These are phyloP conservation scores for Globisporangium perplexum DNA, from an alignment of 352 stramenopile genomes.

Conservation along the genomic window DNA sequence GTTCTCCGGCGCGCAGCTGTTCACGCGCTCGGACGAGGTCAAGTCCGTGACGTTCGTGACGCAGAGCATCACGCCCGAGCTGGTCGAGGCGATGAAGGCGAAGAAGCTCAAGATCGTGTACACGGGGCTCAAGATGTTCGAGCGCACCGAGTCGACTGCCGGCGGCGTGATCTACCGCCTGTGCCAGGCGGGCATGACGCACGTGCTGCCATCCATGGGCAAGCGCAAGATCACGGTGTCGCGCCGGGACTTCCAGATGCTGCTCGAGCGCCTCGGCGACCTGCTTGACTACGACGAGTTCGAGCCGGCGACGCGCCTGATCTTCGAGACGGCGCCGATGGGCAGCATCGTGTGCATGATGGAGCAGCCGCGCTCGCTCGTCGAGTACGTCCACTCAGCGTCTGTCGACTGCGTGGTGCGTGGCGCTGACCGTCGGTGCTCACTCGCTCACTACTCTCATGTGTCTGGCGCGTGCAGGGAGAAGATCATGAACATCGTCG, in stretches of 20 bases:
- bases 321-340: slow-evolving; percentile 53
- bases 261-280: slow-evolving; percentile 77
- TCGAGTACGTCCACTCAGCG: too few relatives aligned
- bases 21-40: slow-evolving; percentile 83
- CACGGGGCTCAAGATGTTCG: slow-evolving; percentile 91
- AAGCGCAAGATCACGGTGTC: slow-evolving; percentile 61
- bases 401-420: too few relatives aligned
- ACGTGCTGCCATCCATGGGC: slow-evolving; percentile 82
- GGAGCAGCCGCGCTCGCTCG: slow-evolving; percentile 45
- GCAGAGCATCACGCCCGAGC: slow-evolving; percentile 72
- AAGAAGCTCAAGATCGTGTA: slow-evolving; percentile 89
- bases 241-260: slow-evolving; percentile 75
- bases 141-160: slow-evolving; percentile 73
- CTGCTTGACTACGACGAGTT: slow-evolving; percentile 85
- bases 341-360: slow-evolving; percentile 79
- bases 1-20: slow-evolving; percentile 77
- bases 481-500: slow-evolving; percentile 77
- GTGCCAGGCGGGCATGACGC: slow-evolving; percentile 80
- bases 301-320: slow-evolving; percentile 33
- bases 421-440: too few relatives aligned
- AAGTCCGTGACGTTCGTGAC: slow-evolving; percentile 86
- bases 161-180: slow-evolving; percentile 82
- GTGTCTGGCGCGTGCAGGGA: slow-evolving; percentile 24
- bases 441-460: not conserved
- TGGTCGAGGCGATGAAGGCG: slow-evolving; percentile 81